These are phyloP conservation scores for Aureobasidium sp. DNA, from an alignment of 2,329 filamentous ascomycete species.

Conservation along the genomic window DNA sequence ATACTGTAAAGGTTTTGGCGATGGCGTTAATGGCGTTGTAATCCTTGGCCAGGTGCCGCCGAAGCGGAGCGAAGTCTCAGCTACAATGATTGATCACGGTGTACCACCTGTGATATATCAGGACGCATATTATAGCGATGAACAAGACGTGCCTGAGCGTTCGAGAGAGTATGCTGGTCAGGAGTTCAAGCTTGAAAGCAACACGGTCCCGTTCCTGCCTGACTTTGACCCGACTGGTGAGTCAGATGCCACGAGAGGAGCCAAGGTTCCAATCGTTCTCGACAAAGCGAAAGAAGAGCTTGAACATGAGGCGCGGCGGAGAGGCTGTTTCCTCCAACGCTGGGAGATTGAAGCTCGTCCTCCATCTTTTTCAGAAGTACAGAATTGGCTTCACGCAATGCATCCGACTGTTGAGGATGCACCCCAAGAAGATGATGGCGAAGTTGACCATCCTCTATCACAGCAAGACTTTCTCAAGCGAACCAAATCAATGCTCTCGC, in stretches of 20 bases:
- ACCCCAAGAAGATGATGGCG: constrained; percentile 14
- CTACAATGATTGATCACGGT: constrained; percentile 48
- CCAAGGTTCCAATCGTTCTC: constrained; percentile 37
- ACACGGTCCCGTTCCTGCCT: constrained; percentile 69
- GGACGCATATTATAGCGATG: constrained; percentile 76
- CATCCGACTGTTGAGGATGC: constrained; percentile 14
- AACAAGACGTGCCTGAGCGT: constrained; percentile 70
- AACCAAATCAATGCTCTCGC: constrained; percentile 51
- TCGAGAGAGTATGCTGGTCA: constrained; percentile 77
- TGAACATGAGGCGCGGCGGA: constrained; percentile 43
- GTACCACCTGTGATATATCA: constrained; percentile 69
- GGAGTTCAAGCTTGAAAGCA: constrained; percentile 70
- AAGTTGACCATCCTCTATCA: constrained; percentile 23
- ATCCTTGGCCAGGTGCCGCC: constrained; percentile 35
- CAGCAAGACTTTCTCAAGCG: constrained; percentile 21
- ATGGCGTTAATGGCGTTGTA: constrained; percentile 17
- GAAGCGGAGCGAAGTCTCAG: constrained; percentile 36
- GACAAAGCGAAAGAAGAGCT: constrained; percentile 46
- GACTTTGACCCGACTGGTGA: constrained; percentile 58
- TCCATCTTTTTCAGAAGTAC: constrained; percentile 61
- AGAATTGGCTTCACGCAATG: constrained; percentile 52
- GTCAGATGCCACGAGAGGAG: constrained; percentile 47
- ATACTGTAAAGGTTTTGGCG: background rate
- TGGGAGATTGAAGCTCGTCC: constrained; percentile 73
- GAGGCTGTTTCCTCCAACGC: constrained; percentile 51